A percentile compares a stretch with the other conserved stretches of the same genome.
phyloP scores from a whole-genome alignment of 2,329 filamentous ascomycete species.

The Hypoxylon sp. region DNA sequence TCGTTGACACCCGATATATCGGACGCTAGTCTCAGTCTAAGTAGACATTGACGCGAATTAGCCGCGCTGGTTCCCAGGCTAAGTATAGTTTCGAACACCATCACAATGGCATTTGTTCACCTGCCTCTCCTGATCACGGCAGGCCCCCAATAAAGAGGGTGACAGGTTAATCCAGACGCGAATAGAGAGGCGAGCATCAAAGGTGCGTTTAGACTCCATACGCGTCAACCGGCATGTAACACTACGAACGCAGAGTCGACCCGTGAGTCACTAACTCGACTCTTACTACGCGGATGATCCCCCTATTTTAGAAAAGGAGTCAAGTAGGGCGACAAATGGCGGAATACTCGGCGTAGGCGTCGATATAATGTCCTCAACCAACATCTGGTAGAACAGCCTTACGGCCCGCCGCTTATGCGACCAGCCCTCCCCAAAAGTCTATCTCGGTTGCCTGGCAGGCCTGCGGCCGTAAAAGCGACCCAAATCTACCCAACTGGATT shows the following conservation, averaged over 20 bases:
- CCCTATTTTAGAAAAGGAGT: constrained; percentile 17
- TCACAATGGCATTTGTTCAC: constrained; percentile 14
- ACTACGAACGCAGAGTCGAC: constrained; percentile 11
- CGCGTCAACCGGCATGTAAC: constrained; percentile 20
- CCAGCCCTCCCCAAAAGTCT: constrained; percentile 25
- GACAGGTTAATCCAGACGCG: constrained; percentile 2
- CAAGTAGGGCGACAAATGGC: constrained; percentile 2
- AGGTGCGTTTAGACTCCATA: constrained; percentile 2
- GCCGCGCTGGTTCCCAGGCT: constrained; percentile 1
- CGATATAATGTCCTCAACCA: constrained; percentile 29
- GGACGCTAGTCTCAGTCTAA: constrained; percentile 14
- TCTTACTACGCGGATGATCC: constrained; percentile 16
- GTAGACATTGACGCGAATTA: constrained; percentile 1
- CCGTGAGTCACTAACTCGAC: constrained; percentile 14
- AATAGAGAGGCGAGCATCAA: constrained; percentile 8
- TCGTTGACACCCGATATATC: constrained; percentile 17
- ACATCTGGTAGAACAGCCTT: constrained; percentile 38
- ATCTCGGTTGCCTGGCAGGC: constrained; percentile 29
- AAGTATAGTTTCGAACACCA: constrained; percentile 7
- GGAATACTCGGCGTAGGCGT: constrained; percentile 19
- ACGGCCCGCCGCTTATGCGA: constrained; percentile 33
- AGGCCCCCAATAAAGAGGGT: constrained; percentile 3
- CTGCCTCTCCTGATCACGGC: constrained; percentile 14
- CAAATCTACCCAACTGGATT: constrained; percentile 16
- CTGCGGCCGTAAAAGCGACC: constrained; percentile 36